Percentiles rank a stretch among this genome's conserved stretches.
Conservation (phyloP, 768 basidiomycete genomes). For the Hygrocybe punicea region DNA sequence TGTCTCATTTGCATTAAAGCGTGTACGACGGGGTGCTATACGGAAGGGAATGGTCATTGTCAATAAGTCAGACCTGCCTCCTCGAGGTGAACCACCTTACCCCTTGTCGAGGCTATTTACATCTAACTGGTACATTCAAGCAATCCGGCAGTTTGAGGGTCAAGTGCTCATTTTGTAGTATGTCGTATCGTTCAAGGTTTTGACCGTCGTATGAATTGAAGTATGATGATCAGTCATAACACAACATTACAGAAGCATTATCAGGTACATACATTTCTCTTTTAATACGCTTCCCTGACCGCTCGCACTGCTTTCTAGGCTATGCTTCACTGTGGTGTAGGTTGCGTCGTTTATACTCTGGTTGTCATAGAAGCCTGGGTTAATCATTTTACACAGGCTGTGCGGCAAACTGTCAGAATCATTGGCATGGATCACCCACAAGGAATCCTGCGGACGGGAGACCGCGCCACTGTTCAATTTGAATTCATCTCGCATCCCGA, state of each 20-base stretch:
- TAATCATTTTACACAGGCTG: conserved; percentile 49
- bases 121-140: conserved; percentile 34
- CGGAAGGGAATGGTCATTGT: conserved; percentile 95
- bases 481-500: conserved; percentile 93
- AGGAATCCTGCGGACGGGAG: conserved; percentile 87
- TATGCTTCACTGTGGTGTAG: conserved; percentile 89
- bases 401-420: conserved; percentile 89
- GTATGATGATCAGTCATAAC: conserved; percentile 37
- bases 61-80: conserved; percentile 71
- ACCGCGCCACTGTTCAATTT: conserved; percentile 90
- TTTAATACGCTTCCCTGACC: background rate
- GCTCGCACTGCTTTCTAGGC: conserved; percentile 44
- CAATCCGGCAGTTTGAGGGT: conserved; percentile 84
- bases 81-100: conserved; percentile 52
- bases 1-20: conserved; percentile 89
- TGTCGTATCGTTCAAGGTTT: conserved; percentile 24
- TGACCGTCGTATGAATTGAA: background rate
- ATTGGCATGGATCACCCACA: conserved; percentile 88
- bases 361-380: conserved; percentile 4
- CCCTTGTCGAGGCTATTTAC: conserved; percentile 1
- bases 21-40: conserved; percentile 73
- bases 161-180: conserved; percentile 92
- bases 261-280: conserved; percentile 51
- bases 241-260: conserved; percentile 92
- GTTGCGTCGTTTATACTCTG: conserved; percentile 25